Conservation (phyloP, 2,329 filamentous ascomycete species). For the Tetracladium maxilliforme region DNA sequence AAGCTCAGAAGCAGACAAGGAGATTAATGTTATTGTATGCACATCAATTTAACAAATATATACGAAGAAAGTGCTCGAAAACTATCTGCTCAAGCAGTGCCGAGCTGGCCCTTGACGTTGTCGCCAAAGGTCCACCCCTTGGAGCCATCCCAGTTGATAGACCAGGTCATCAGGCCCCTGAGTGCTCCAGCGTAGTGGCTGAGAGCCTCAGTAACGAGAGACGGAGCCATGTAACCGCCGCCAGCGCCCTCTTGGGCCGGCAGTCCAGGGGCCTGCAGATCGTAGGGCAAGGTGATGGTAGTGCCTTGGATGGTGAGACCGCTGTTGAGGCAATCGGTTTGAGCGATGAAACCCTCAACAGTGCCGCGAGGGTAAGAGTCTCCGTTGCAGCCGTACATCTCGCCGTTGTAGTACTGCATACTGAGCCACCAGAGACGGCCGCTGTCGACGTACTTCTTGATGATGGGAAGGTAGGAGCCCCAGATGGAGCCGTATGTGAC, state of each 20-base stretch:
- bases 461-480: conserved; percentile 12
- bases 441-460: conserved; percentile 20
- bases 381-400: conserved; percentile 18
- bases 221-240: conserved; percentile 16
- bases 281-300: conserved; percentile 17
- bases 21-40: no score
- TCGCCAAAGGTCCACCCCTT: no score
- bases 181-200: conserved; percentile 15
- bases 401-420: conserved; percentile 22
- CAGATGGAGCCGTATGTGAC: conserved; percentile 13
- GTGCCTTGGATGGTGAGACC: conserved; percentile 15
- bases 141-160: no score
- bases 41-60: no score
- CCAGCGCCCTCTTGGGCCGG: conserved; percentile 18
- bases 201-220: conserved; percentile 14
- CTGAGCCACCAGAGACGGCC: conserved; percentile 20
- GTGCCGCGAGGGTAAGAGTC: conserved; percentile 17
- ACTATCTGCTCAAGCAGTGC: no score
- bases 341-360: conserved; percentile 16
- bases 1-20: no score
- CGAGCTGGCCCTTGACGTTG: no score
- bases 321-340: conserved; percentile 19
- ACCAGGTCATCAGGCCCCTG: no score
- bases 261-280: conserved; percentile 19
- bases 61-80: no score